Percentiles rank a stretch among this genome's conserved stretches.
phyloP scores from a whole-genome alignment of 2,329 filamentous ascomycete genomes.

The Hysterium pulicare region DNA sequence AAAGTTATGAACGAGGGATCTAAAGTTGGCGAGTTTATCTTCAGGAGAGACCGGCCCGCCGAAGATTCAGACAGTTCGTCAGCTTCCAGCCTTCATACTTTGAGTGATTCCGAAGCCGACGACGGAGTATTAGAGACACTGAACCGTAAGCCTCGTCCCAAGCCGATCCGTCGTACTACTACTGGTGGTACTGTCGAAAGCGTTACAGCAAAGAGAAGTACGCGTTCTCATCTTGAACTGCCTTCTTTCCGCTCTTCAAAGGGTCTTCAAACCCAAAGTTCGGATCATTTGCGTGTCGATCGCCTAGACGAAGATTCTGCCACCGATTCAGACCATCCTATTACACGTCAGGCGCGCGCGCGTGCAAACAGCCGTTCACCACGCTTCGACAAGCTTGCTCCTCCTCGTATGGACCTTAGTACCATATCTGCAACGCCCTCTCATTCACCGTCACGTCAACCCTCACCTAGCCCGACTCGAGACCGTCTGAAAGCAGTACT shows the following conservation, averaged over 20 bases:
- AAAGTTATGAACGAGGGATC: constrained; percentile 65
- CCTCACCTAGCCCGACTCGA: constrained; percentile 20
- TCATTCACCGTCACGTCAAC: constrained; percentile 12
- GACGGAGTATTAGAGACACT: constrained; percentile 12
- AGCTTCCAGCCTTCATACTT: constrained; percentile 44
- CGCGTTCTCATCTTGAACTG: constrained; percentile 31
- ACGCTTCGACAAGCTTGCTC: constrained; percentile 45
- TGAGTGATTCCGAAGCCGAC: constrained; percentile 29
- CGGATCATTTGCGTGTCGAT: constrained; percentile 19
- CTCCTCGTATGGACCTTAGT: constrained; percentile 49
- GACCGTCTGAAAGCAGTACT: constrained; percentile 30
- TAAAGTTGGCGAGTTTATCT: constrained; percentile 58
- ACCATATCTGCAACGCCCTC: constrained; percentile 23
- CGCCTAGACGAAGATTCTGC: constrained; percentile 23
- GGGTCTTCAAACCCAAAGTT: constrained; percentile 6
- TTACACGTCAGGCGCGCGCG: constrained; percentile 40
- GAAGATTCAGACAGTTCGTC: constrained; percentile 45
- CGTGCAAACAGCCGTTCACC: constrained; percentile 37
- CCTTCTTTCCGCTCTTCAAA: constrained; percentile 30
- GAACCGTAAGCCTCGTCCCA: constrained; percentile 15
- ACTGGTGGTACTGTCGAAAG: constrained; percentile 24
- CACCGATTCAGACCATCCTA: constrained; percentile 35
- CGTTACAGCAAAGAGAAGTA: constrained; percentile 20
- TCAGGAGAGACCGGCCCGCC: constrained; percentile 52
- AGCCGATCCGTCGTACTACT: constrained; percentile 32